phyloP scores from a whole-genome alignment of 129 eudicot species.

The Escallonia herrerae region DNA sequence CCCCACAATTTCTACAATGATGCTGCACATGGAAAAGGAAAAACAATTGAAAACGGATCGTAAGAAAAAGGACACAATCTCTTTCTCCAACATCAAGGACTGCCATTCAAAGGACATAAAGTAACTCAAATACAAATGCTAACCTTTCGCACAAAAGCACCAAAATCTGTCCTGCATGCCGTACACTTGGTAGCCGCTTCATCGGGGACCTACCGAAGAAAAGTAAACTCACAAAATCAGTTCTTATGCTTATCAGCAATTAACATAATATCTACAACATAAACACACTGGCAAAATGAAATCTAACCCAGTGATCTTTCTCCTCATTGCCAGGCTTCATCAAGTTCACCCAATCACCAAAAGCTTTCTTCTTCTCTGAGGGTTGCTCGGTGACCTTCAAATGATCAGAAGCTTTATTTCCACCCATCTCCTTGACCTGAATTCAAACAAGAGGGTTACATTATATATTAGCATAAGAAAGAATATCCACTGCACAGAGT shows the following conservation, averaged over 20 bases:
- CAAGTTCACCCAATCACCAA: conserved; percentile 73
- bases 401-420: conserved; percentile 24
- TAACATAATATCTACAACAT: not conserved
- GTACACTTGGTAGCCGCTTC: conserved; percentile 75
- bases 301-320: conserved; percentile 72
- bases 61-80: not conserved
- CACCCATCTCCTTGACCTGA: conserved; percentile 82
- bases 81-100: not conserved
- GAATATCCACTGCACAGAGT: not conserved
- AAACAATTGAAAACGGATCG: conserved; percentile 8
- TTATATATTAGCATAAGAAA: conserved; percentile 5
- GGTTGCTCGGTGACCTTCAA: conserved; percentile 30
- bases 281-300: not conserved
- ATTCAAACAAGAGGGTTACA: not conserved
- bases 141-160: conserved; percentile 73
- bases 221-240: not conserved
- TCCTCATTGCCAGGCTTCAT: conserved; percentile 73
- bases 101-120: no score
- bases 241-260: not conserved
- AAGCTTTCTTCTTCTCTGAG: conserved; percentile 69
- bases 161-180: conserved; percentile 58
- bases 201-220: conserved; percentile 67
- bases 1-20: conserved; percentile 94
- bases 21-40: conserved; percentile 42
- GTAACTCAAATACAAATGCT: not conserved